Base-by-base conservation (phyloP, 208 protist genomes). In the Endotrypanum monterogeii region DNA sequence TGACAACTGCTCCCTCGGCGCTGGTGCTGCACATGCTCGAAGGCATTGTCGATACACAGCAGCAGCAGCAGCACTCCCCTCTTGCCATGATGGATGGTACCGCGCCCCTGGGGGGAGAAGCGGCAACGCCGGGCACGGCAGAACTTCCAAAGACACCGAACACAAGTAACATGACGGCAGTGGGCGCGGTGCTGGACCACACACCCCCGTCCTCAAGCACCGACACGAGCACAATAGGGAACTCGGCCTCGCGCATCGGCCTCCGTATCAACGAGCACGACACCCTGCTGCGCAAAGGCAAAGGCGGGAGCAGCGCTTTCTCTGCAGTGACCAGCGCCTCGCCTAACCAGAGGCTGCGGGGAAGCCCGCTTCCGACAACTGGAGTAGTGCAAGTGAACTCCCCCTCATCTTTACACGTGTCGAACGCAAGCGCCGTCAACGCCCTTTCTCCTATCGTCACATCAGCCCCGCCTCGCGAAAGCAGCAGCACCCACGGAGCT, bases 1-100 rank as follows among this genome's bases (percentile, higher is more conserved):
- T 80, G 56, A 71, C 71, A 30, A 80, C 76, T 2, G 54, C 67
- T 7, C 76, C 76, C 3, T 65, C 76, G 7, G 55, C 71, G 76
- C 65, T 80, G 35, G 76, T 74, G 60, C 54, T 80, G 58, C 70
- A 76, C 54, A 80, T 80, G 70, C 70, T 80, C 20, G 76, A 80
- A 56, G 28, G 76, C 9, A 70, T 80, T 48, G 54, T 80, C 1
- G 65, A 76, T 56, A 55, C 60, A 8, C 70, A 75, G 44, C 60
- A 73, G 14, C 23, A 48, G 20, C 57, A 72, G 46, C 46, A 61
- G 56, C 12, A 16, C 58, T 35, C 25, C 50, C 50, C 60, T 28
- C 25, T 55, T 48, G 1, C 50, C 48, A 60, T 37, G 46, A 48
- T 28, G 4, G 25, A 23, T 3, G 51, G 57, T 56, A 55, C 39